Conservation (phyloP, 106 monocot genomes). For the Agapanthus africanus region DNA sequence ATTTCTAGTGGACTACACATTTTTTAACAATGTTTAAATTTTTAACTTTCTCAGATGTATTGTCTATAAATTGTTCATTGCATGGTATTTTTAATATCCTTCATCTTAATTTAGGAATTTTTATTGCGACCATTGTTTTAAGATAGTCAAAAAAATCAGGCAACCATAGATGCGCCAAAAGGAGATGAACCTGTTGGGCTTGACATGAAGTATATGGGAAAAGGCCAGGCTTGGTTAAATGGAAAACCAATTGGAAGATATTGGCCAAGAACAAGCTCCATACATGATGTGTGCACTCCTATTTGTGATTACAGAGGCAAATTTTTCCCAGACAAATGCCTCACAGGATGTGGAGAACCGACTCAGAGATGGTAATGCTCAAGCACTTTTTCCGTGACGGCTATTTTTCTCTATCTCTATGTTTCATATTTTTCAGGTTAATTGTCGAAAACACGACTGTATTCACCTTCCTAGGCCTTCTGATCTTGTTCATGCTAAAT, state of each 20-base stretch:
- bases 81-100: no score
- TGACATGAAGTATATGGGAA: conserved; percentile 91
- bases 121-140: no score
- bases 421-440: no score
- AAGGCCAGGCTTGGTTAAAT: conserved; percentile 90
- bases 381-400: conserved; percentile 1
- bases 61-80: no score
- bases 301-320: conserved; percentile 80
- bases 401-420: no score
- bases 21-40: no score
- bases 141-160: conserved; percentile 36
- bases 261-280: conserved; percentile 64
- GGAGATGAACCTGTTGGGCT: conserved; percentile 80
- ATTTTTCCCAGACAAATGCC: conserved; percentile 81
- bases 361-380: conserved; percentile 89
- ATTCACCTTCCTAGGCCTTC: no score
- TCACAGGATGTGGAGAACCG: conserved; percentile 79
- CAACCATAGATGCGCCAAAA: conserved; percentile 43
- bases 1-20: no score
- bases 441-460: no score
- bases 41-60: no score
- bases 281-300: conserved; percentile 33
- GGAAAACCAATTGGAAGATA: conserved; percentile 88
- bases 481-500: no score
- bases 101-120: no score